Evolutionary conservation across 2,329 filamentous ascomycete species (phyloP).

Genomic region (Didymella sp.): DNA sequence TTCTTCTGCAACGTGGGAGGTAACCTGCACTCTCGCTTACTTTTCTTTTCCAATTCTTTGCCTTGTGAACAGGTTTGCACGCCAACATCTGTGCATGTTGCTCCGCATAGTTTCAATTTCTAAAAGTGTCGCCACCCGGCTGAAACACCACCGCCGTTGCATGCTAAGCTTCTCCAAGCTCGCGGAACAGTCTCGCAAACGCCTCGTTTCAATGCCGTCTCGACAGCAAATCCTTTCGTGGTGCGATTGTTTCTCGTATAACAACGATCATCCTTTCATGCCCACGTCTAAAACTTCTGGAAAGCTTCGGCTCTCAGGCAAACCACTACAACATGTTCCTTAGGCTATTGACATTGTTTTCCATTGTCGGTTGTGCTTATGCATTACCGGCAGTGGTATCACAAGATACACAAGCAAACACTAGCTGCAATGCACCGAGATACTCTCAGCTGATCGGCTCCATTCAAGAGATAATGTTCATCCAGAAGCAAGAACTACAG

Average conservation of each 20-base stretch:
- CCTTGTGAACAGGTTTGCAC: not conserved
- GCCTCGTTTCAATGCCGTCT: slow-evolving; percentile 13
- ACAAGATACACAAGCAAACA: slow-evolving; percentile 1
- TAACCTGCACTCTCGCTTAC: too few species aligned
- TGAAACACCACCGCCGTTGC: slow-evolving; percentile 4
- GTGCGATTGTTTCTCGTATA: too few species aligned
- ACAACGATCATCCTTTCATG: not conserved
- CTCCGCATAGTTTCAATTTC: not conserved
- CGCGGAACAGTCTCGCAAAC: slow-evolving; percentile 4
- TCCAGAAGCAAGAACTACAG: slow-evolving; percentile 31
- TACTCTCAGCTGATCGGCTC: slow-evolving; percentile 20
- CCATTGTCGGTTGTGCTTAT: not conserved
- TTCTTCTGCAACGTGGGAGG: too few species aligned
- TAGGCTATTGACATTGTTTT: not conserved
- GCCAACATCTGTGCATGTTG: not conserved
- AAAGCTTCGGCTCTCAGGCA: not conserved
- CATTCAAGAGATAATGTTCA: slow-evolving; percentile 31
- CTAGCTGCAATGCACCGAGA: slow-evolving; percentile 1
- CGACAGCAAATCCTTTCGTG: not conserved
- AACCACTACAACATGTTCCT: not conserved
- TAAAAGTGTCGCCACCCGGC: not conserved
- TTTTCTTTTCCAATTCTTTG: too few species aligned
- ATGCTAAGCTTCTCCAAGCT: slow-evolving; percentile 20
- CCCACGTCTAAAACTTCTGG: not conserved
- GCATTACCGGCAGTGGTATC: not conserved